Conservation (phyloP, 2,329 filamentous ascomycete genomes). For the Lachnellula subtilissima region DNA sequence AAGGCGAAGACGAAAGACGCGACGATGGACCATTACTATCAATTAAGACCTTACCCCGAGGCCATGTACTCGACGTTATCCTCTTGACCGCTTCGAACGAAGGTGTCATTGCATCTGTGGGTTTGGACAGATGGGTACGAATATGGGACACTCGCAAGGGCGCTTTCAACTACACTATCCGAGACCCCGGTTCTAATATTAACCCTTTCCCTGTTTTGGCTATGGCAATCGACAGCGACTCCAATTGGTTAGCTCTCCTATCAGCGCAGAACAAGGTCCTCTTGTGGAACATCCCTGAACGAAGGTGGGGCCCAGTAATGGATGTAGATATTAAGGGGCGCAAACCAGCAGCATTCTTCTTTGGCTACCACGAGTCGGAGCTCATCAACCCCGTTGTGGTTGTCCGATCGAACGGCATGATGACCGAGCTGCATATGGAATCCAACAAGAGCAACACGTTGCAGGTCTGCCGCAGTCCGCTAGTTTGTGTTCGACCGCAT, state of each 20-base stretch:
- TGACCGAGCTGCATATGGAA: constrained; percentile 53
- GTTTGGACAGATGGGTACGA: constrained; percentile 63
- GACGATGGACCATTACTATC: constrained; percentile 50
- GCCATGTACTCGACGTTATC: constrained; percentile 66
- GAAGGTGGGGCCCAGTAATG: constrained; percentile 51
- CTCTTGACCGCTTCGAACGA: constrained; percentile 57
- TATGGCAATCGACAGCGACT: constrained; percentile 59
- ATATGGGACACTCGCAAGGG: constrained; percentile 53
- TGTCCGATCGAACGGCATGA: constrained; percentile 58
- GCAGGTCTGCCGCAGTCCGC: constrained; percentile 46
- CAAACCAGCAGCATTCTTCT: constrained; percentile 59
- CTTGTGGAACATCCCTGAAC: constrained; percentile 58
- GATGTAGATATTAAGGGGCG: constrained; percentile 53
- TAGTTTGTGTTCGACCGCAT: constrained; percentile 36
- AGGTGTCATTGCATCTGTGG: constrained; percentile 64
- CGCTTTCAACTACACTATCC: constrained; percentile 37
- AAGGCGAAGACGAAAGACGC: constrained; percentile 39
- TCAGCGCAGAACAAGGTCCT: constrained; percentile 52
- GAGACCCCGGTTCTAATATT: constrained; percentile 33
- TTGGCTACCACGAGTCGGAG: constrained; percentile 41
- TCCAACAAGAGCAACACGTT: constrained; percentile 38
- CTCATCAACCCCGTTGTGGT: constrained; percentile 49
- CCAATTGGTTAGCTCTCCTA: constrained; percentile 62
- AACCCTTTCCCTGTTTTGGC: constrained; percentile 54
- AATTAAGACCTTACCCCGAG: constrained; percentile 55